Percentiles rank a stretch among this genome's conserved stretches.
Evolutionary conservation across 2,329 filamentous ascomycete species (phyloP).

Genomic region (Pyrenophora graminea): DNA sequence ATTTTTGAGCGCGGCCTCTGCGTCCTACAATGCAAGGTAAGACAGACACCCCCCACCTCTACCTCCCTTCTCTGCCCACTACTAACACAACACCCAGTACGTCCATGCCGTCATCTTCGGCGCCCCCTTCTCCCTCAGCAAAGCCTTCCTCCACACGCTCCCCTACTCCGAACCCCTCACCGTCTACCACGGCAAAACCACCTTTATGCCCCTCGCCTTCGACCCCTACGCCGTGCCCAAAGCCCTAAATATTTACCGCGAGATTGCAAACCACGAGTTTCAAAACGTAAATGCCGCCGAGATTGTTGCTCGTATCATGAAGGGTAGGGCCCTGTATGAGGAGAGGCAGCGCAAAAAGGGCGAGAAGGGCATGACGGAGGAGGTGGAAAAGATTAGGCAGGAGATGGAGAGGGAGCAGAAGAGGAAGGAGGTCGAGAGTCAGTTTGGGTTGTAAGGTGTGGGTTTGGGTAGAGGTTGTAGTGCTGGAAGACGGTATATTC

Average conservation of each 20-base stretch:
- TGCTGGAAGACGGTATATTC: neutral
- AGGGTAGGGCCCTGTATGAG: slow-evolving; percentile 84
- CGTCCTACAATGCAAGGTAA: slow-evolving; percentile 88
- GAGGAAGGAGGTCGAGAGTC: slow-evolving; percentile 47
- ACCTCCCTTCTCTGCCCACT: neutral
- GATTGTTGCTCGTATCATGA: slow-evolving; percentile 89
- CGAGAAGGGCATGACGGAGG: slow-evolving; percentile 79
- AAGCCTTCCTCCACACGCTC: slow-evolving; percentile 72
- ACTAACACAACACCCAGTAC: slow-evolving; percentile 60
- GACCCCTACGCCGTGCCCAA: slow-evolving; percentile 75
- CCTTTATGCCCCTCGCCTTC: slow-evolving; percentile 72
- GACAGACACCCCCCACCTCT: slow-evolving; percentile 27
- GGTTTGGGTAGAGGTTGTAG: too few species aligned
- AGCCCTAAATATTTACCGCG: slow-evolving; percentile 78
- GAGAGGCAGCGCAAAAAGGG: slow-evolving; percentile 89
- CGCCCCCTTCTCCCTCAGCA: slow-evolving; percentile 84
- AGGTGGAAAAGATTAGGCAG: slow-evolving; percentile 47
- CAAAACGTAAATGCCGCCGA: slow-evolving; percentile 87
- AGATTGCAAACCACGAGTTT: slow-evolving; percentile 78
- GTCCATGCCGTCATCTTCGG: slow-evolving; percentile 86
- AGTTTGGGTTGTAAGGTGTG: slow-evolving; percentile 37
- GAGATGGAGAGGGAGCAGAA: slow-evolving; percentile 44
- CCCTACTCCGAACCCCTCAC: slow-evolving; percentile 72
- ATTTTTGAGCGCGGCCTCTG: slow-evolving; percentile 95
- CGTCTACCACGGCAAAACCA: slow-evolving; percentile 95